Conservation (phyloP, 176 grass and related monocot genomes). For the Zoysia japonica region DNA sequence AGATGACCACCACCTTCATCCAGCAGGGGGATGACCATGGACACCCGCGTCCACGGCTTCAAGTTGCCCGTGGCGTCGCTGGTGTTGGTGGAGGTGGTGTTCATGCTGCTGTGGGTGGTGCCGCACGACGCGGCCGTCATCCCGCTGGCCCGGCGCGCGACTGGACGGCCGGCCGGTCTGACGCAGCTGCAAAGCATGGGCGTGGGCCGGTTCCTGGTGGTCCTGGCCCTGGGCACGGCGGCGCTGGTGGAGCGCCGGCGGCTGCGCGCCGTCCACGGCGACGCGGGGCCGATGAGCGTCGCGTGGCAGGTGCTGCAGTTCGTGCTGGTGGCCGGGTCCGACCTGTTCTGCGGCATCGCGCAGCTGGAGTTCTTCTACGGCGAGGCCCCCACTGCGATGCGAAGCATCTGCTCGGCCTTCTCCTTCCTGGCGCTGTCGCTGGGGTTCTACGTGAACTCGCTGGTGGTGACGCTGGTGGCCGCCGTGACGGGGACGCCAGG, state of each 20-base stretch:
- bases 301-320: conserved; percentile 73
- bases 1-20: conserved; percentile 83
- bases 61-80: conserved; percentile 60
- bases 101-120: conserved; percentile 61
- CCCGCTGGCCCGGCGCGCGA: conserved; percentile 37
- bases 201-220: conserved; percentile 68
- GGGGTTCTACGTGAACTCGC: conserved; percentile 67
- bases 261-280: conserved; percentile 20
- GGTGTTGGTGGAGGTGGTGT: conserved; percentile 55
- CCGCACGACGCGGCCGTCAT: conserved; percentile 55
- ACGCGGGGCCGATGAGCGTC: conserved; percentile 41
- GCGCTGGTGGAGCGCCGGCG: conserved; percentile 60
- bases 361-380: conserved; percentile 92
- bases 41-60: conserved; percentile 37
- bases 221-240: conserved; percentile 52
- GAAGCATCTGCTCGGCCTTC: conserved; percentile 77
- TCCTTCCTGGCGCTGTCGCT: conserved; percentile 72
- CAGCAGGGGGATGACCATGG: conserved; percentile 76
- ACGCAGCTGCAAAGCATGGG: conserved; percentile 81
- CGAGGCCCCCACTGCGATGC: conserved; percentile 68
- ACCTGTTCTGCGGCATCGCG: conserved; percentile 72
- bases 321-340: conserved; percentile 60
- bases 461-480: conserved; percentile 59
- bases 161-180: conserved; percentile 30
- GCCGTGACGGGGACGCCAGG: conserved; percentile 34